Conservation (phyloP, 805 yeast species). For the Yarrowia sp. region DNA sequence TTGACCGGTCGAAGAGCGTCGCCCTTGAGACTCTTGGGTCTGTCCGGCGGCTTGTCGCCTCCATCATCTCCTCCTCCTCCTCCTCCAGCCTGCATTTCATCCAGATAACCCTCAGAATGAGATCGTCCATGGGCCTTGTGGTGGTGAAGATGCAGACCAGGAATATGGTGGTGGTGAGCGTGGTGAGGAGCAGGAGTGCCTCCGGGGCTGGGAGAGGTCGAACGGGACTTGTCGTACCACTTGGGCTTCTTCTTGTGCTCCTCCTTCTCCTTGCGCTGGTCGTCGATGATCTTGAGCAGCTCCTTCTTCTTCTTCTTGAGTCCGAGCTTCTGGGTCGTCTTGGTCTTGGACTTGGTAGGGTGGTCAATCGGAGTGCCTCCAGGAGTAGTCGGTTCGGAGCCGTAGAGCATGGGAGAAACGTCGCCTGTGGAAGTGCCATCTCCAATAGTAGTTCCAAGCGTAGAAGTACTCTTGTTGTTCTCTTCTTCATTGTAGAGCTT, state of each 20-base stretch:
- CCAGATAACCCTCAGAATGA: constrained; percentile 15
- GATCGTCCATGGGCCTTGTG: not conserved
- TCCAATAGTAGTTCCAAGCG: constrained; percentile 37
- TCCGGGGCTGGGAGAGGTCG: constrained; percentile 24
- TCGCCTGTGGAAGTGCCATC: constrained; percentile 36
- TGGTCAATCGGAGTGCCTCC: constrained; percentile 28
- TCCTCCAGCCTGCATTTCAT: not conserved
- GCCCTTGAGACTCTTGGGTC: not conserved
- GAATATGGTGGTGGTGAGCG: constrained; percentile 2
- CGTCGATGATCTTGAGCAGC: constrained; percentile 23
- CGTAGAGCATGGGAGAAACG: constrained; percentile 12
- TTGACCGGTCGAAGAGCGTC: constrained; percentile 4
- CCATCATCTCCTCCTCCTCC: constrained; percentile 14
- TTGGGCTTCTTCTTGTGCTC: constrained; percentile 18
- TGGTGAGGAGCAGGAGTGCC: constrained; percentile 16
- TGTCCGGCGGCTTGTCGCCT: constrained; percentile 2
- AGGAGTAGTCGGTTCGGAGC: constrained; percentile 24
- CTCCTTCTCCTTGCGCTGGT: constrained; percentile 30
- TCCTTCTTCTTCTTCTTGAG: constrained; percentile 31
- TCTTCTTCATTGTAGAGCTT: constrained; percentile 60
- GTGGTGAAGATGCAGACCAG: not conserved
- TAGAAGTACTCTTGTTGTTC: constrained; percentile 39
- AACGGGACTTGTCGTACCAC: constrained; percentile 33
- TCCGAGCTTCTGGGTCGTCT: constrained; percentile 24
- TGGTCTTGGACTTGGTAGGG: constrained; percentile 1